phyloP scores from a whole-genome alignment of 192 early-diverging fungal species.

The Chytriomyces hyalinus region DNA sequence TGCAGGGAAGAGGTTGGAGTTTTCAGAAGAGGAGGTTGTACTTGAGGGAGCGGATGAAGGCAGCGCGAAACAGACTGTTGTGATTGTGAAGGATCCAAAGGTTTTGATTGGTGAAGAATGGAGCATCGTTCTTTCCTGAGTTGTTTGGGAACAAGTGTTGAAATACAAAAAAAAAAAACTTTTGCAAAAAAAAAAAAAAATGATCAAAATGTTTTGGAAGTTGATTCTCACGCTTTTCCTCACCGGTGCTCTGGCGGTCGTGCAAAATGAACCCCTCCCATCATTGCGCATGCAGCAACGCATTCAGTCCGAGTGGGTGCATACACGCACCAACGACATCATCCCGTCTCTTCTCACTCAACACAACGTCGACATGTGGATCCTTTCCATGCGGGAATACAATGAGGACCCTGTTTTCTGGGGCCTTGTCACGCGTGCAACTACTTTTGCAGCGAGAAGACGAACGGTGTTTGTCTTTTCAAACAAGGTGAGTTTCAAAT shows the following conservation, averaged over 20 bases:
- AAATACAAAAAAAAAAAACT: too few species aligned
- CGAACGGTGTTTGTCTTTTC: conserved; percentile 16
- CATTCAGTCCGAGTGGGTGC: background rate
- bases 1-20: conserved; percentile 33
- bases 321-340: background rate
- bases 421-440: conserved; percentile 8
- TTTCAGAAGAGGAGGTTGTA: conserved; percentile 20
- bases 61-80: conserved; percentile 8
- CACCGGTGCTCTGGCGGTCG: too few species aligned
- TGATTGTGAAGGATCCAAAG: conserved; percentile 50
- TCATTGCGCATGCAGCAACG: conserved; percentile 8
- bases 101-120: conserved; percentile 46
- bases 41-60: background rate
- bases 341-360: background rate
- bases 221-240: background rate
- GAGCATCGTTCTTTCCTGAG: conserved; percentile 36
- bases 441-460: conserved; percentile 26
- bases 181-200: too few species aligned
- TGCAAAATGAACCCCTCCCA: conserved; percentile 1
- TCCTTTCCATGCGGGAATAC: conserved; percentile 30
- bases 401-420: conserved; percentile 33
- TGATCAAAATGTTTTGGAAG: background rate
- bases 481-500: background rate
- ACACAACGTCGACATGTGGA: conserved; percentile 24
- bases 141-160: background rate